A percentile compares a stretch with the other conserved stretches of the same genome.
Evolutionary conservation across 495 filamentous ascomycete genomes (phyloP).

Genomic region (Xylaria bambusicola): DNA sequence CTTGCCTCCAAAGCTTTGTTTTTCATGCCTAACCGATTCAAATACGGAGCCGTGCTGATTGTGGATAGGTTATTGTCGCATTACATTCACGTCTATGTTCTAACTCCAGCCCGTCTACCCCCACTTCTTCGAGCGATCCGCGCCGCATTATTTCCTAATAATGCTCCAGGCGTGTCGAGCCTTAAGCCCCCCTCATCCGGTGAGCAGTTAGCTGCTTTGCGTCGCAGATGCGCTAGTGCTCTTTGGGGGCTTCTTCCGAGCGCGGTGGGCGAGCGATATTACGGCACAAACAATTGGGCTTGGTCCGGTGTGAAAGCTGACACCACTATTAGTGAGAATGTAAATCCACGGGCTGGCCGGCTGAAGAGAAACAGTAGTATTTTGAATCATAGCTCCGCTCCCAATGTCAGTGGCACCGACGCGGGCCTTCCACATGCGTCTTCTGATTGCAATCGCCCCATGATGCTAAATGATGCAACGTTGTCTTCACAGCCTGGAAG

Average conservation of each 20-base stretch:
- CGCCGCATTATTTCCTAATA: constrained; percentile 77
- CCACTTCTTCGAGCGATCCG: constrained; percentile 71
- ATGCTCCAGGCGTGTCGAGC: constrained; percentile 55
- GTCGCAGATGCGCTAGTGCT: constrained; percentile 54
- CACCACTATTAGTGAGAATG: constrained; percentile 20
- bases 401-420: constrained; percentile 29
- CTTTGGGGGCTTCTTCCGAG: constrained; percentile 55
- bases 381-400: constrained; percentile 25
- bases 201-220: constrained; percentile 49
- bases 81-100: constrained; percentile 63
- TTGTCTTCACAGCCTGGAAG: constrained; percentile 27
- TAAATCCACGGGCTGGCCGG: constrained; percentile 34
- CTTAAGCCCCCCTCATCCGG: constrained; percentile 49
- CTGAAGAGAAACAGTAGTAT: constrained; percentile 20
- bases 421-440: constrained; percentile 33
- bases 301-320: constrained; percentile 27
- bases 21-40: not conserved
- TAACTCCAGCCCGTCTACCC: constrained; percentile 69
- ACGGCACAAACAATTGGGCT: constrained; percentile 41
- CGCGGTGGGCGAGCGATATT: constrained; percentile 52
- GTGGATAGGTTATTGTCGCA: constrained; percentile 71
- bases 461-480: constrained; percentile 38
- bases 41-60: constrained; percentile 24
- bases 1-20: not conserved
- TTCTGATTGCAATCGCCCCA: constrained; percentile 39